Percentiles rank a stretch among this genome's conserved stretches.
These are phyloP conservation scores for Trichoderma endophyticum DNA, from an alignment of 2,329 filamentous ascomycete genomes.

Conservation along the genomic window DNA sequence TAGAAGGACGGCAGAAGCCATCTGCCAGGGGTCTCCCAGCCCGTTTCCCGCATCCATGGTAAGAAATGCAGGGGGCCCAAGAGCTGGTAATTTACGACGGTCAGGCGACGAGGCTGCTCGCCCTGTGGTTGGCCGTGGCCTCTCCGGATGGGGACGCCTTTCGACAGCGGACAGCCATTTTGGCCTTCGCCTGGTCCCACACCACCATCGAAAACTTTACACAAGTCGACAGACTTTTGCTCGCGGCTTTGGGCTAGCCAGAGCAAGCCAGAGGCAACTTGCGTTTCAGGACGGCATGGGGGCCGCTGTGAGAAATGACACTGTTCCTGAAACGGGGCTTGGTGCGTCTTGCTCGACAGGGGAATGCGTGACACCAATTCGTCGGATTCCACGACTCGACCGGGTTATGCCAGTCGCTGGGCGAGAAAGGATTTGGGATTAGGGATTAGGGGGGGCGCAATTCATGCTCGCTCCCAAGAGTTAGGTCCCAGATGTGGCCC, in stretches of 20 bases:
- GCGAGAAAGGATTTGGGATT: constrained; percentile 17
- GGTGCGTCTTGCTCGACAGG: constrained; percentile 19
- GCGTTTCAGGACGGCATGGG: constrained; percentile 30
- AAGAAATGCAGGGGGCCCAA: constrained; percentile 13
- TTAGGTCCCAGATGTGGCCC: constrained; percentile 11
- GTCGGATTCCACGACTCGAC: constrained; percentile 13
- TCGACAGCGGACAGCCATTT: constrained; percentile 15
- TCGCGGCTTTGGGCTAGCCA: not conserved
- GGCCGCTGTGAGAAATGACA: constrained; percentile 28
- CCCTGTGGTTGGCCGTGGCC: constrained; percentile 15
- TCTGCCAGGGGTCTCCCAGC: constrained; percentile 12
- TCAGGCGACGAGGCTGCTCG: constrained; percentile 15
- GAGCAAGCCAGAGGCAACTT: constrained; percentile 15
- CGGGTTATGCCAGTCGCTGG: constrained; percentile 12
- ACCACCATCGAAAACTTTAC: constrained; percentile 12
- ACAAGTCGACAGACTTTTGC: constrained; percentile 7
- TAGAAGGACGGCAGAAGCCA: constrained; percentile 19
- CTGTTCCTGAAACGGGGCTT: constrained; percentile 30
- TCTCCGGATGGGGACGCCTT: constrained; percentile 8
- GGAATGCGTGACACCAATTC: constrained; percentile 16
- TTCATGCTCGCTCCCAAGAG: constrained; percentile 9
- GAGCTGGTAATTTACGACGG: constrained; percentile 20
- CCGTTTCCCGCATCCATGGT: constrained; percentile 12
- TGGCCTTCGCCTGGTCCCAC: constrained; percentile 1
- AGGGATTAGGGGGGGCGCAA: constrained; percentile 9